phyloP scores from a whole-genome alignment of 129 eudicot genomes.

The Lonicera japonica region DNA sequence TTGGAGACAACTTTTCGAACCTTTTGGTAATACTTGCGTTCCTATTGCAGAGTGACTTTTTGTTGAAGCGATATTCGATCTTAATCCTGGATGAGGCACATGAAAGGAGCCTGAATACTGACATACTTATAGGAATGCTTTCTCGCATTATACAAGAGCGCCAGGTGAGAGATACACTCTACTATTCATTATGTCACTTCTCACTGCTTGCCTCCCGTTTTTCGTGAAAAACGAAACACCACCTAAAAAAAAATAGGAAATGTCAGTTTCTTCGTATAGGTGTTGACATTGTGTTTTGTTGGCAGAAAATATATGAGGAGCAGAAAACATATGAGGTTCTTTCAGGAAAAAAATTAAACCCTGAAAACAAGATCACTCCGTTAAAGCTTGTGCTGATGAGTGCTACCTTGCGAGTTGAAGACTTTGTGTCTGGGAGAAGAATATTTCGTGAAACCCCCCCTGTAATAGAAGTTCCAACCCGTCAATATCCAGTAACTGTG shows the following conservation, averaged over 20 bases:
- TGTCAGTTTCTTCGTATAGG: not conserved
- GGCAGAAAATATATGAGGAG: constrained; percentile 52
- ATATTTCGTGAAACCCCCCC: constrained; percentile 71
- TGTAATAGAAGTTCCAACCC: constrained; percentile 73
- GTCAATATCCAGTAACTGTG: constrained; percentile 71
- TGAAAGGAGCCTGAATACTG: constrained; percentile 95
- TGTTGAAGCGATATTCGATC: constrained; percentile 73
- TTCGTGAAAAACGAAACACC: no score
- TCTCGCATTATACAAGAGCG: constrained; percentile 75
- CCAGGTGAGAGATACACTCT: constrained; percentile 51
- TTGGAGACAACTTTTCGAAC: not conserved
- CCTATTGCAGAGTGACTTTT: constrained; percentile 66
- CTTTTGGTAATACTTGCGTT: not conserved
- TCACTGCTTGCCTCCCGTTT: not conserved
- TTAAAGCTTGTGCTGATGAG: constrained; percentile 89
- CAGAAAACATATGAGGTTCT: constrained; percentile 44
- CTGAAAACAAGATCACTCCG: constrained; percentile 54
- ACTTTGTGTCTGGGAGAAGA: constrained; percentile 51
- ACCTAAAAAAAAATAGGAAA: no score
- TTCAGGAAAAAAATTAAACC: constrained; percentile 43
- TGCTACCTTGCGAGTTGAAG: constrained; percentile 89
- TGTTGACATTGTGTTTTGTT: constrained; percentile 12
- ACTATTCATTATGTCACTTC: not conserved
- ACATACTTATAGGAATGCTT: constrained; percentile 96
- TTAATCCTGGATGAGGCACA: constrained; percentile 96